Percentiles rank a stretch among this genome's conserved stretches.
Evolutionary conservation across 2,329 filamentous ascomycete genomes (phyloP).

Genomic region (Botrytis byssoidea): DNA sequence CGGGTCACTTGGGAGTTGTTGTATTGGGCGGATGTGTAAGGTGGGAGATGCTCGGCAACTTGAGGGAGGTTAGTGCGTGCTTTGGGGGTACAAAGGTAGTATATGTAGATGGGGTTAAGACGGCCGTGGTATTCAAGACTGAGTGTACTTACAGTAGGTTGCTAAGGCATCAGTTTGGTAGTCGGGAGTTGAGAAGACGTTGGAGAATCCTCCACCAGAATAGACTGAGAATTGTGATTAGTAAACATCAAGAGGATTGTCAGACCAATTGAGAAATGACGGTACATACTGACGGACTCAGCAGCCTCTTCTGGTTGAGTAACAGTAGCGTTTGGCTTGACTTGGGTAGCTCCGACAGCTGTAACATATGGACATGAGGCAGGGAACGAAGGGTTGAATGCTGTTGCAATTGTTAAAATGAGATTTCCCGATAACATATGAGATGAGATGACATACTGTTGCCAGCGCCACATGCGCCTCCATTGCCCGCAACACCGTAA

Average conservation of each 20-base stretch:
- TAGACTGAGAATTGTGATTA: conserved; percentile 55
- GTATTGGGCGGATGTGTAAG: conserved; percentile 44
- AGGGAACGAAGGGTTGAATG: conserved; percentile 49
- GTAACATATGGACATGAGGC: conserved; percentile 50
- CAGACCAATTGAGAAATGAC: background rate
- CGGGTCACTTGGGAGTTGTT: conserved; percentile 46
- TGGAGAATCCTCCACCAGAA: conserved; percentile 71
- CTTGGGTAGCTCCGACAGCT: conserved; percentile 52
- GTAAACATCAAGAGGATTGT: conserved; percentile 29
- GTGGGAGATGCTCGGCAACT: conserved; percentile 15
- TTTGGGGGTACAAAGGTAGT: conserved; percentile 30
- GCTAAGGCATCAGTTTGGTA: conserved; percentile 45
- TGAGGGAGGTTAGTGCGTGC: conserved; percentile 31
- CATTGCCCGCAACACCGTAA: conserved; percentile 45
- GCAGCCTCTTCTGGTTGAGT: conserved; percentile 46
- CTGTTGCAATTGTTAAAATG: conserved; percentile 23
- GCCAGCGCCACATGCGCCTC: conserved; percentile 29
- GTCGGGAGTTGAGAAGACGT: conserved; percentile 46
- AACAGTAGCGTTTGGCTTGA: conserved; percentile 40
- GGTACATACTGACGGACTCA: conserved; percentile 38
- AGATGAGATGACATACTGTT: conserved; percentile 25
- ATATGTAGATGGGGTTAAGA: background rate
- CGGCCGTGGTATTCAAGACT: conserved; percentile 17
- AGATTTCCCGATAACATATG: conserved; percentile 36
- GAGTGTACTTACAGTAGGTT: conserved; percentile 32